These are phyloP conservation scores for Sporisorium sorghi DNA, from an alignment of 1,284 basidiomycete species.

Conservation along the genomic window DNA sequence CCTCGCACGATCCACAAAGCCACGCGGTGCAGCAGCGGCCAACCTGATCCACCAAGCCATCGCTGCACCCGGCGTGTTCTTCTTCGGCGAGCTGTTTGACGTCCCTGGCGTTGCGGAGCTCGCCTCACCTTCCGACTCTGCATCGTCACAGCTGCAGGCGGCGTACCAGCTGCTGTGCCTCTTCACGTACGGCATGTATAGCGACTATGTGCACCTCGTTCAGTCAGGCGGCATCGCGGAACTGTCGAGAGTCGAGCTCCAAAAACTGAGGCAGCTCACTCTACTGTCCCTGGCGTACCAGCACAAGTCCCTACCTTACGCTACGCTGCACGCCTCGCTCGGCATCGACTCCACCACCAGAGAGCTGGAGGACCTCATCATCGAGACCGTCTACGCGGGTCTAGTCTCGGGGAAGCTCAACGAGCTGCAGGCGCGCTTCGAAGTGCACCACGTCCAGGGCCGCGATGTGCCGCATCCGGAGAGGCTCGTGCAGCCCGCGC, in stretches of 20 bases:
- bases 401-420: constrained; percentile 89
- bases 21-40: constrained; percentile 89
- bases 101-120: constrained; percentile 81
- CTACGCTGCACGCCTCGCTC: constrained; percentile 28
- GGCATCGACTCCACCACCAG: constrained; percentile 71
- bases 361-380: constrained; percentile 92
- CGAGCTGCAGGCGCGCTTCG: constrained; percentile 84
- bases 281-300: constrained; percentile 75
- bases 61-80: constrained; percentile 86
- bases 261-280: constrained; percentile 90
- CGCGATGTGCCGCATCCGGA: constrained; percentile 75
- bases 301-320: constrained; percentile 41
- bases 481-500: constrained; percentile 1
- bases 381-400: constrained; percentile 91
- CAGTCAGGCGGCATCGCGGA: constrained; percentile 6
- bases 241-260: constrained; percentile 78
- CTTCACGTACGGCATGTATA: constrained; percentile 87
- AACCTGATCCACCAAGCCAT: constrained; percentile 88
- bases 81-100: constrained; percentile 87
- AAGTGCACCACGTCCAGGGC: constrained; percentile 90
- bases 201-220: constrained; percentile 72
- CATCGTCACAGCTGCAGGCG: constrained; percentile 14
- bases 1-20: constrained; percentile 79
- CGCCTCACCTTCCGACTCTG: constrained; percentile 41
- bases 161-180: constrained; percentile 76